phyloP scores from a whole-genome alignment of 805 yeast genomes.

The Yamadazyma kitorensis region DNA sequence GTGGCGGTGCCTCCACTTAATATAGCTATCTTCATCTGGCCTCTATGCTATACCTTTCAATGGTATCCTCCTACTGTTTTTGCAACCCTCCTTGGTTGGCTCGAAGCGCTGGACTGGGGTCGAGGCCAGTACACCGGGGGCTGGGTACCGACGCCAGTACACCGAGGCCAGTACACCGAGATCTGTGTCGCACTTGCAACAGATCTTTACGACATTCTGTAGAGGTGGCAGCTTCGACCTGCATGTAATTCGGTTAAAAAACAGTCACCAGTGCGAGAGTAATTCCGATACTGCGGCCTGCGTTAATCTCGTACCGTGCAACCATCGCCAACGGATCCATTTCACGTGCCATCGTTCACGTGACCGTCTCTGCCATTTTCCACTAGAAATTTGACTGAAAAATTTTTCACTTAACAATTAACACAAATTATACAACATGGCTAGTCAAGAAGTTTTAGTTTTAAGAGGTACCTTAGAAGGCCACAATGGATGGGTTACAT shows the following conservation, averaged over 20 bases:
- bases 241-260: constrained; percentile 24
- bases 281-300: constrained; percentile 33
- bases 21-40: constrained; percentile 25
- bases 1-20: constrained; percentile 90
- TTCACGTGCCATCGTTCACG: background rate
- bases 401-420: constrained; percentile 12
- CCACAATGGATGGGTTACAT: constrained; percentile 85
- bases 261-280: constrained; percentile 37
- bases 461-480: constrained; percentile 99
- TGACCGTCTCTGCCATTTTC: background rate
- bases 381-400: constrained; percentile 7
- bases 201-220: background rate
- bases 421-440: constrained; percentile 42
- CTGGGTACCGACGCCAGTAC: too few species aligned
- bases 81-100: too few species aligned
- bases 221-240: too few species aligned
- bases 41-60: too few species aligned
- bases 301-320: constrained; percentile 24
- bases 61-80: too few species aligned
- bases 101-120: too few species aligned
- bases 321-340: constrained; percentile 5
- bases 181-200: too few species aligned
- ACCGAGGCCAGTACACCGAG: too few species aligned
- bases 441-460: constrained; percentile 94
- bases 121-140: too few species aligned